Conservation (phyloP, 345 rosid species). For the Salix suchowensis region DNA sequence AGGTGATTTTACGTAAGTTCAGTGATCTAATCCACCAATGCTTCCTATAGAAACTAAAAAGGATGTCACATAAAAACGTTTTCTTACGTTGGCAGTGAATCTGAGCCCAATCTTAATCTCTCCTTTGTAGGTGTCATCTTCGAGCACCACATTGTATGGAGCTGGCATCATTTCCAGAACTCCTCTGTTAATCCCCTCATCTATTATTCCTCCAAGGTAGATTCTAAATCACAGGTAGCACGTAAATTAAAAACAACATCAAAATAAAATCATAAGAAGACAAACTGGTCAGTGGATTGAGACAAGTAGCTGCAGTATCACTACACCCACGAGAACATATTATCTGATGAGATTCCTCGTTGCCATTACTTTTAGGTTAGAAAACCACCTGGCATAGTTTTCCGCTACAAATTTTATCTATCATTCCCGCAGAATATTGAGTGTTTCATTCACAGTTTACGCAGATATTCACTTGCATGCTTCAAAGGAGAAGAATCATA, state of each 20-base stretch:
- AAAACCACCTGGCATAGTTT: neutral
- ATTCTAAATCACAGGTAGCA: slow-evolving; percentile 35
- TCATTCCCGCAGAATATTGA: neutral
- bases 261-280: neutral
- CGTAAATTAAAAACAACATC: neutral
- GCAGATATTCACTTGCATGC: neutral
- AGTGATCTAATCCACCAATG: neutral
- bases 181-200: slow-evolving; percentile 57
- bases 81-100: slow-evolving; percentile 51
- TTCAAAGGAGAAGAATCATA: neutral
- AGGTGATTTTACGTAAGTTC: neutral
- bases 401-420: neutral
- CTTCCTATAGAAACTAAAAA: neutral
- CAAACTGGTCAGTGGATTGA: neutral
- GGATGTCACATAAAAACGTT: neutral
- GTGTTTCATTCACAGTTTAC: neutral
- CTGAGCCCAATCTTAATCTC: slow-evolving; percentile 57
- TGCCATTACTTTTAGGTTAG: neutral
- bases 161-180: slow-evolving; percentile 50
- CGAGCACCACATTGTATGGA: slow-evolving; percentile 66
- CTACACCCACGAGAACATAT: neutral
- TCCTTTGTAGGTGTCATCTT: slow-evolving; percentile 71
- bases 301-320: neutral
- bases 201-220: slow-evolving; percentile 62
- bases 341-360: neutral